A percentile compares a stretch with the other conserved stretches of the same genome.
phyloP scores from a whole-genome alignment of 1,284 basidiomycete species.

The Porogramme epimiltina region DNA sequence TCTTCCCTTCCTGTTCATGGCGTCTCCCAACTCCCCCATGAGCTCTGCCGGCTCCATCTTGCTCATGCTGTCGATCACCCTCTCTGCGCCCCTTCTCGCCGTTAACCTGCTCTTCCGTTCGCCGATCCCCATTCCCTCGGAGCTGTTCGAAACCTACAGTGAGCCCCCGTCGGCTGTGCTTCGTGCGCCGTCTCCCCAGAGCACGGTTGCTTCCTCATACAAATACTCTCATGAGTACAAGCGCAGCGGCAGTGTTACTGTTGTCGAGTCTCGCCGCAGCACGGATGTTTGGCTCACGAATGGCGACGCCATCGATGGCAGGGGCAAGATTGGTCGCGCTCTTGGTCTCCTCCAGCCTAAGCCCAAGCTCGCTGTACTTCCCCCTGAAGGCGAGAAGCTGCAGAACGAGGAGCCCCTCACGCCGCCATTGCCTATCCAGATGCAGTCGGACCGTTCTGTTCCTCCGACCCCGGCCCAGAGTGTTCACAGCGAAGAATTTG shows the following conservation, averaged over 20 bases:
- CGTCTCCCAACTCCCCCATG: conserved; percentile 37
- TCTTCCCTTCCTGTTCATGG: conserved; percentile 58
- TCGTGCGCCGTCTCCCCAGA: conserved; percentile 43
- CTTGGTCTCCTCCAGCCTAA: conserved; percentile 57
- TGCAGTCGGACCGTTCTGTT: conserved; percentile 31
- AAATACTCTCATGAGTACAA: conserved; percentile 56
- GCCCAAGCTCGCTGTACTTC: conserved; percentile 68
- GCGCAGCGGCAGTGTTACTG: conserved; percentile 61
- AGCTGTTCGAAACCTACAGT: conserved; percentile 56
- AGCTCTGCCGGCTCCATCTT: conserved; percentile 47
- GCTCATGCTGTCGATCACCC: conserved; percentile 60
- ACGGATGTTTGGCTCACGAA: conserved; percentile 71
- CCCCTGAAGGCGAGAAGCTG: conserved; percentile 46
- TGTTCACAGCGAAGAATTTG: conserved; percentile 55
- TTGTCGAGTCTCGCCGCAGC: conserved; percentile 68
- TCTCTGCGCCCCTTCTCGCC: conserved; percentile 66
- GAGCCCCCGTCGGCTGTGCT: conserved; percentile 44
- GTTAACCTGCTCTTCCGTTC: conserved; percentile 59
- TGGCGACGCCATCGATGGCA: conserved; percentile 66
- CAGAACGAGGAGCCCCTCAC: conserved; percentile 39
- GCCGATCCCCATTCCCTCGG: conserved; percentile 64
- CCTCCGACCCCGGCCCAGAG: conserved; percentile 53
- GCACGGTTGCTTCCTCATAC: conserved; percentile 38
- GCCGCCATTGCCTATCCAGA: conserved; percentile 39
- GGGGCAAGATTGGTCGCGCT: conserved; percentile 57